Evolutionary conservation across 495 filamentous ascomycete species (phyloP), one percentile per base, ranked within the genome.

Genomic region (Aspergillus coremiiformis): DNA sequence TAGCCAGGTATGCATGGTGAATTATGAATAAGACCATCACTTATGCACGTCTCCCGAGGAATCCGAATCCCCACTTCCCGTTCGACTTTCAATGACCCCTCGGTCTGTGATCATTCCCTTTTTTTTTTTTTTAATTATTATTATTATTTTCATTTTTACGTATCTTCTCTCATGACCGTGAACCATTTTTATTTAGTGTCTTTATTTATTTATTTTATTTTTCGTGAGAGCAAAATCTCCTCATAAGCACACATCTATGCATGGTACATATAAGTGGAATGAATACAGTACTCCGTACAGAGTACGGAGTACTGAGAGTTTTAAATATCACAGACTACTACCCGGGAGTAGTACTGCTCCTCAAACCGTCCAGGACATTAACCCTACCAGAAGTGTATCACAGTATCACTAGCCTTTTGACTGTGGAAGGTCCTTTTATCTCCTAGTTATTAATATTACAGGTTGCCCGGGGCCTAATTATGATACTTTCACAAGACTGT

Each of bases 401-500:
- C 26, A 55, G 64, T 74, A 50, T 68, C 70, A 3, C 26, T 63
- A 6, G 63, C 65, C 3, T 76, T 72, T 39, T 62, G 61, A 49
- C 53, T 75, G 21, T 96, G 89, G 90, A 96, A 96, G 67, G 43
- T 72, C 6, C 58, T 94, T 19, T 68, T 96, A 21, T 69, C 91
- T 32, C n/a, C 51, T 78, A 21, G 70, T 93, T 44, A 80, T 84
- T 30, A 58, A 79, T 41, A n/a, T n/a, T n/a, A n/a, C n/a, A n/a
- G 65, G 69, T 42, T 80, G 78, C 56, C 85, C 90, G 17, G 84
- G 87, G 9, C 76, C 77, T 7, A 84, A 88, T 30, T 98, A 98
- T 69, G 93, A 98, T 65, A 95, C 90, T 12, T 97, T 93, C 22
- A 87, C 82, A 22, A 73, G 72, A 8, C 76, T n/a, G n/a, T n/a